phyloP scores from a whole-genome alignment of 2,329 filamentous ascomycete species.

The Penicillium brevicompactum region DNA sequence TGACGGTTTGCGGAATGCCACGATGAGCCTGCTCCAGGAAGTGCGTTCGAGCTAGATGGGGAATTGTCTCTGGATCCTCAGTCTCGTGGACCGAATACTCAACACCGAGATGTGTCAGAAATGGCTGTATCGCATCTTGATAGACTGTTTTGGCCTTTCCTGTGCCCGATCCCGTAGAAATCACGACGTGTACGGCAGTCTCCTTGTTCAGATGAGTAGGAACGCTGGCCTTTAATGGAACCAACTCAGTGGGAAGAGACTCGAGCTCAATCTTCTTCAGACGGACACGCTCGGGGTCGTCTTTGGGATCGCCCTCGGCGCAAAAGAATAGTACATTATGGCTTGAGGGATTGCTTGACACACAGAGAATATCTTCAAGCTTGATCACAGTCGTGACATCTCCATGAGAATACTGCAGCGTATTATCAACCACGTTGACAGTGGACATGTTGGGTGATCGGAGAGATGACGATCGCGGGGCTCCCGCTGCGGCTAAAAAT shows the following conservation, averaged over 20 bases:
- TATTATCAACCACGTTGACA: slow-evolving; percentile 5
- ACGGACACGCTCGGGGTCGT: not conserved
- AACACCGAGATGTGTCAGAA: slow-evolving; percentile 58
- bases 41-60: slow-evolving; percentile 58
- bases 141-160: slow-evolving; percentile 61
- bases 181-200: slow-evolving; percentile 57
- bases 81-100: slow-evolving; percentile 60
- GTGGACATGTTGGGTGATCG: not conserved
- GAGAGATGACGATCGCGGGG: not conserved
- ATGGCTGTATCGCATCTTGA: slow-evolving; percentile 56
- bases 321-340: slow-evolving; percentile 28
- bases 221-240: slow-evolving; percentile 17
- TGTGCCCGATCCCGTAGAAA: slow-evolving; percentile 69
- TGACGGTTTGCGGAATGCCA: slow-evolving; percentile 59
- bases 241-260: slow-evolving; percentile 17
- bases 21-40: slow-evolving; percentile 54
- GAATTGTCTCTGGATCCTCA: slow-evolving; percentile 63
- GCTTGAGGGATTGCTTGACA: slow-evolving; percentile 17
- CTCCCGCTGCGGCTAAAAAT: not conserved
- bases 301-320: not conserved
- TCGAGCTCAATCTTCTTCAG: slow-evolving; percentile 21
- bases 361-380: slow-evolving; percentile 28
- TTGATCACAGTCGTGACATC: slow-evolving; percentile 18
- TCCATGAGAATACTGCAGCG: slow-evolving; percentile 22
- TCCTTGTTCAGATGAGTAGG: slow-evolving; percentile 24